Base-by-base conservation (phyloP, 148 eudicot genomes). In the Heliosperma pusillum region DNA sequence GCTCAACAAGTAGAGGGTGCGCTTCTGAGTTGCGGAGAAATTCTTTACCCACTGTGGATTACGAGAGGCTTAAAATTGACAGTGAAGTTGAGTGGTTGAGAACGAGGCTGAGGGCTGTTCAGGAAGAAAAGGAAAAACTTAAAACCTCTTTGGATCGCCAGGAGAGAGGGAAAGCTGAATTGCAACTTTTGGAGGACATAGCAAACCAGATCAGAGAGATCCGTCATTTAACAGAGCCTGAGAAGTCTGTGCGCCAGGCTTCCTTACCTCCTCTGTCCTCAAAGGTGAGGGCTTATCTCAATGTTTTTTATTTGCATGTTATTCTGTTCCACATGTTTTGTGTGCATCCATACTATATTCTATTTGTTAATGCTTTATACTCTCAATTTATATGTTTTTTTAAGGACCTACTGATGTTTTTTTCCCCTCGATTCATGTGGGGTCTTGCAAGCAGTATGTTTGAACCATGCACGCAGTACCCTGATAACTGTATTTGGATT, bases 121-220 rank as follows among this genome's bases (percentile, higher is more conserved):
- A 87, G 77, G 92, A 84, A 73, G 96, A 83, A 44, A 89, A 92
- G 80, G 88, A 86, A 69, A 92, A 86, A 82, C 89, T 92, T 22
- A 84, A 80, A 74, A 55, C 79, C 74, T 79, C 92, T 60, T 44
- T 77, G 63, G 93, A 88, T 69, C 82, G 81, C 58, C 82, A 78
- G 33, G 98, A 92, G 74, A 89, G 84, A 77, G 93, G 85, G 69
- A 85, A 80, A 56, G 42, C 86, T 66, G 93, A 89, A 84, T 78
- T 91, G 66, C 82, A 87, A 70, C 85, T 93, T 78, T 85, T 93
- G 80, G 97, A 89, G 77, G 90, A 91, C 83, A 88, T 93, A 77
- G 84, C 87, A 40, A 73, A 64, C 57, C 90, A 89, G 78, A 83
- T 93, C 66, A 88, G 77, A 76, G 98, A 87, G 84, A 88, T 91